phyloP scores from a whole-genome alignment of 129 eudicot species.

The Scalesia atractyloides region DNA sequence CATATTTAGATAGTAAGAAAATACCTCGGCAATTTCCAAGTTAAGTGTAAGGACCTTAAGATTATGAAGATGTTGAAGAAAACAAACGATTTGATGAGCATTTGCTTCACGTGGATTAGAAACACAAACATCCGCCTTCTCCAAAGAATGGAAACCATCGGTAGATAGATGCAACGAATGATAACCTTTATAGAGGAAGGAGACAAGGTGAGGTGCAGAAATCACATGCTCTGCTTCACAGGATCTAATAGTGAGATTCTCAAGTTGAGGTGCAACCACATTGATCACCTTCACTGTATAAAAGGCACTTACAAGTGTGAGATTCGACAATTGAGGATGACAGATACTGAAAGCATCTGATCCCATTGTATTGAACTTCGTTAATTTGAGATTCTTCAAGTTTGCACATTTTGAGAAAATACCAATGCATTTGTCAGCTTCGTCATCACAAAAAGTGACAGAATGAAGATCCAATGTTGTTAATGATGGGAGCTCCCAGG shows the following conservation, averaged over 20 bases:
- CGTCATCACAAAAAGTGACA: not conserved
- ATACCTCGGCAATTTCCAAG: slow-evolving; percentile 2
- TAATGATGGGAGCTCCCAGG: slow-evolving; percentile 17
- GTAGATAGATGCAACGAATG: not conserved
- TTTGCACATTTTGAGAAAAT: not conserved
- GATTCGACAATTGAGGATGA: slow-evolving; percentile 19
- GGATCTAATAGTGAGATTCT: not conserved
- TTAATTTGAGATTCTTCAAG: not conserved
- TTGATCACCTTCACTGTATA: not conserved
- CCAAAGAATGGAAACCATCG: slow-evolving; percentile 3
- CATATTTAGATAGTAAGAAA: not conserved
- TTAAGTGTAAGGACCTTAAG: not conserved
- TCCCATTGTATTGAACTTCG: not conserved
- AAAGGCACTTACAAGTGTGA: not conserved
- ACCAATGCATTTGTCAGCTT: not conserved
- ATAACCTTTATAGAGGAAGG: not conserved
- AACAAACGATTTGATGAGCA: not conserved
- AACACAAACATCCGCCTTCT: slow-evolving; percentile 18
- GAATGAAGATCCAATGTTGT: slow-evolving; percentile 19
- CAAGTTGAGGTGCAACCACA: slow-evolving; percentile 18
- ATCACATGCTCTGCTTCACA: not conserved
- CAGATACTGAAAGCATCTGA: not conserved
- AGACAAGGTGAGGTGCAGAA: slow-evolving; percentile 18
- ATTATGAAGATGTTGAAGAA: slow-evolving; percentile 1
- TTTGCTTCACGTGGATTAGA: not conserved